These are phyloP conservation scores for Podospora pseudoanserina DNA, from an alignment of 495 filamentous ascomycete species.

Conservation along the genomic window DNA sequence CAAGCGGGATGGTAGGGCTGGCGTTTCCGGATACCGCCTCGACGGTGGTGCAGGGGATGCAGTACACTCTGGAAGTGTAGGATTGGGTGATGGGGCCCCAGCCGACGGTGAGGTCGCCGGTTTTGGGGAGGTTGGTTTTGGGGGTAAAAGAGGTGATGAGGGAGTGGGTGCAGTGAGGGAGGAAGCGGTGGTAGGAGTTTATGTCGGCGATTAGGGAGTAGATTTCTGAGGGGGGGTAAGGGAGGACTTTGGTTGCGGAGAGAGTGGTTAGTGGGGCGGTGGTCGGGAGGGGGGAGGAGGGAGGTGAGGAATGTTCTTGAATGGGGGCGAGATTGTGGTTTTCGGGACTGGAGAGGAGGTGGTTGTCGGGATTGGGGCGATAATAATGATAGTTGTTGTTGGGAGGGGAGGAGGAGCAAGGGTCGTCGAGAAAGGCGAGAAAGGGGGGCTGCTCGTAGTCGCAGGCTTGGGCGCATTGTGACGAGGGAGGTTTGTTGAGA, in stretches of 20 bases:
- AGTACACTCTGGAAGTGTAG: slow-evolving; percentile 73
- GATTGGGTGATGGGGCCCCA: slow-evolving; percentile 78
- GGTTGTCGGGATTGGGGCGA: not conserved
- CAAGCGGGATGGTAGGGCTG: slow-evolving; percentile 36
- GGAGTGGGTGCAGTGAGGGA: slow-evolving; percentile 15
- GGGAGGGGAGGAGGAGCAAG: not conserved
- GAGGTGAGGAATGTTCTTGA: slow-evolving; percentile 8
- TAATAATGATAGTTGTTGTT: no score
- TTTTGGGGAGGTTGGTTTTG: slow-evolving; percentile 53
- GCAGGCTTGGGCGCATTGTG: not conserved
- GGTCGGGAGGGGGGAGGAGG: slow-evolving; percentile 12
- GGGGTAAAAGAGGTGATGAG: slow-evolving; percentile 15
- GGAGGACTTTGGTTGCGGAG: slow-evolving; percentile 71
- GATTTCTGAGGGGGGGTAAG: slow-evolving; percentile 64
- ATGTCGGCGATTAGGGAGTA: slow-evolving; percentile 84
- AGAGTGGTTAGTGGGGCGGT: slow-evolving; percentile 43
- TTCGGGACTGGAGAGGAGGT: not conserved
- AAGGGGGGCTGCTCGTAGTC: no score
- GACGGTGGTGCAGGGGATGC: slow-evolving; percentile 61
- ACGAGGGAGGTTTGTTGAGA: not conserved
- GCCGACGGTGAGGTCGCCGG: slow-evolving; percentile 76
- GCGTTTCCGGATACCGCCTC: slow-evolving; percentile 73
- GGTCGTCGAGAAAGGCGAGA: not conserved
- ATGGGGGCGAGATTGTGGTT: not conserved
- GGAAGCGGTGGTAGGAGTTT: slow-evolving; percentile 60